A percentile compares a stretch with the other conserved stretches of the same genome.
Evolutionary conservation across 305 asterid genomes (phyloP).

Genomic region (Rubia balearica): DNA sequence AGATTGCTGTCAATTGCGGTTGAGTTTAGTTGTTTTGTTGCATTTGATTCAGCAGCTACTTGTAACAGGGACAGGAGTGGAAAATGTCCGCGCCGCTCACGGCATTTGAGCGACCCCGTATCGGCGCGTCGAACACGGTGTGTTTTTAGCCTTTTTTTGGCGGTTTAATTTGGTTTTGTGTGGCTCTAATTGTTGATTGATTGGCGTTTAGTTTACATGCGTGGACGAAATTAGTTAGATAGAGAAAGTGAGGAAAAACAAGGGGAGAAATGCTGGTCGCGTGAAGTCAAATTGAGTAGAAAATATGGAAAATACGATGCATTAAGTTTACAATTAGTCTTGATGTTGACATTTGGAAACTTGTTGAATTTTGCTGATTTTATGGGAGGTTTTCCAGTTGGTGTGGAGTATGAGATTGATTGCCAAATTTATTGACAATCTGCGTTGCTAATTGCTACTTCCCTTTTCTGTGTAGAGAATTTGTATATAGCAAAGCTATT

Average conservation of each 20-base stretch:
- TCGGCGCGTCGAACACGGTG: slow-evolving; percentile 84
- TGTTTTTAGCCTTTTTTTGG: background rate
- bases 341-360: background rate
- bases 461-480: background rate
- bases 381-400: background rate
- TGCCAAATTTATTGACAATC: background rate
- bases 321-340: background rate
- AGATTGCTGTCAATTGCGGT: background rate
- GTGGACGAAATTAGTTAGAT: background rate
- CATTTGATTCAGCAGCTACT: slow-evolving; percentile 22
- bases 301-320: background rate
- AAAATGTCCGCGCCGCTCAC: slow-evolving; percentile 82
- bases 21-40: background rate
- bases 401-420: background rate
- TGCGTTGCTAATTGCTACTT: background rate
- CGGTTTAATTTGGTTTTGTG: background rate
- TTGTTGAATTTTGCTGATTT: background rate
- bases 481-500: background rate
- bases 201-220: background rate
- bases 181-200: background rate
- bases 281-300: slow-evolving; percentile 1
- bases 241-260: background rate
- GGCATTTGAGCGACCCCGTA: slow-evolving; percentile 85
- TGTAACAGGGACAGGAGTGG: slow-evolving; percentile 10
- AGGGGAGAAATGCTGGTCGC: background rate